Evolutionary conservation across 441 rosid genomes (phyloP), one percentile per base, ranked within the genome.

Genomic region (Flueggea neowawraea): DNA sequence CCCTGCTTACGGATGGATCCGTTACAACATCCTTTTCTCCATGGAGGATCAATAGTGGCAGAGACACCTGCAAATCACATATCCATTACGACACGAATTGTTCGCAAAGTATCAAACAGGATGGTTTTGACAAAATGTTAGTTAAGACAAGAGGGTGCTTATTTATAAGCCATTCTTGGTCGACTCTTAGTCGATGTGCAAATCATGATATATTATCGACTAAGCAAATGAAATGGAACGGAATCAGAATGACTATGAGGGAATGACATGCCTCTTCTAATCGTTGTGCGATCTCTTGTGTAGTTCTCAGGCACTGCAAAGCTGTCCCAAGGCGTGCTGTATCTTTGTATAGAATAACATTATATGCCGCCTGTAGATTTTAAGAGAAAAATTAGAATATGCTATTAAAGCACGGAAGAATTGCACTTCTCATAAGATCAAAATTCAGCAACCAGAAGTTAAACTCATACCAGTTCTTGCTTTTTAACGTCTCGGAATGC

Each of bases 1-100:
- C 86, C 78, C 69, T 83, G 82, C 95, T 94, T 54, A 89, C 93
- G 0, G 93, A 83, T 1, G 97, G 98, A 69, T 94, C 96, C 0
- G 98, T 89, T 48, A 94, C 90, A 3, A 59, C 60, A 62, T 94
- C 98, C 6, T 78, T 79, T 67, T 87, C 95, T 47, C 97, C 98
- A 15, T 89, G 98, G 60, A 94, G 71, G 45, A 91, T 85, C 73
- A 89, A 66, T 43, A 94, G 62, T 16, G 98, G 95, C 69, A 94
- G 65, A 44, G 86, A 79, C 58, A 94, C 87, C 97, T 90, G 61
- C 36, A 17, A 63, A n/a, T n/a, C n/a, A n/a, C n/a, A n/a, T n/a
- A n/a, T n/a, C n/a, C n/a, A n/a, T n/a, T n/a, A n/a, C n/a, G n/a
- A n/a, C n/a, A n/a, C n/a, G n/a, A n/a, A n/a, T n/a, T n/a, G n/a